Evolutionary conservation across 139 green algal species (phyloP), one percentile per base, ranked within the genome.

Genomic region (Micractinium sp.): DNA sequence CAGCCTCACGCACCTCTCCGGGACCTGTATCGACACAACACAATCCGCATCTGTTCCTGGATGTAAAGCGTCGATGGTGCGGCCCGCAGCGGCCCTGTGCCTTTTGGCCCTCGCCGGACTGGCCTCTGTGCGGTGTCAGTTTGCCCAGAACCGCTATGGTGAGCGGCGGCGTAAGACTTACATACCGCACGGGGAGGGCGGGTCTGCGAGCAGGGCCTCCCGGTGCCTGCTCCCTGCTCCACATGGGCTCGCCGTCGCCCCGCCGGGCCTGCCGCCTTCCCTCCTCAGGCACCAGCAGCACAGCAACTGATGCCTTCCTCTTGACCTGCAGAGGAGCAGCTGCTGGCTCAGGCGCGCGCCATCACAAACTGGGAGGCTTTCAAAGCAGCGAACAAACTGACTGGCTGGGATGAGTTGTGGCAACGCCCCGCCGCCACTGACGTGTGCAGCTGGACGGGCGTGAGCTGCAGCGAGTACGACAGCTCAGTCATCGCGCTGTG

Each of bases 291-390:
- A 56, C 7, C 47, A 56, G 47, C 47, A 56, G 47, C n/a, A n/a
- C 53, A 60, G 23, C n/a, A 79, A 39, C 15, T 2, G 39, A 19
- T 22, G n/a, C 35, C 73, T 29, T 9, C 29, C 33, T n/a, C 15
- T 60, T 25, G 35, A 47, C 23, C 3, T 76, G 60, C 81, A 86
- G 81, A 75, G 56, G 60, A 66, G 23, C 9, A 66, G 5, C 38
- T 87, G 38, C 39, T 87, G 67, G 39, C 71, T 12, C 83, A 87
- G 67, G 81, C 80, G 83, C 66, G 76, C 25, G 83, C 83, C 13
- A 33, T 87, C 29, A 33, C 7, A 38, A 87, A 87, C 67, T 87
- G 83, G 83, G 83, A 39, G 9, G 36, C 27, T 12, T 41, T 87
- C 67, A 67, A 39, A 31, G 15, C 66, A 15, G 83, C 41, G 27